Evolutionary conservation across 257 asterid genomes (phyloP).

Genomic region (Jasminum sambac): DNA sequence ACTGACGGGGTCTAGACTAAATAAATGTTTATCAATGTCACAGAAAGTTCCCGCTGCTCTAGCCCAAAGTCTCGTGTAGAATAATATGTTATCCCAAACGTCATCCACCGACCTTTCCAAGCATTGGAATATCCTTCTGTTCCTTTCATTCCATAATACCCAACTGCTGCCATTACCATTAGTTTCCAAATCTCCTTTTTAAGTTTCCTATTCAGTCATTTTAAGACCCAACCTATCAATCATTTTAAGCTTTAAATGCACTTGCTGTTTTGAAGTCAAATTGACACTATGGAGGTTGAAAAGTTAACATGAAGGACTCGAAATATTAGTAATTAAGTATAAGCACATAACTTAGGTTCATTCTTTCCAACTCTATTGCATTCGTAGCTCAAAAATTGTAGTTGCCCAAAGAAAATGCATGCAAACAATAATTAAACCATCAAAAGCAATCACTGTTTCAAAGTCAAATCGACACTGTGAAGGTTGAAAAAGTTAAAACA

Average conservation of each 20-base stretch:
- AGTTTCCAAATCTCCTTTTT: no score
- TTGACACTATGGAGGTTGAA: neutral
- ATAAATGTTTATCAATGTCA: no score
- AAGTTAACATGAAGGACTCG: neutral
- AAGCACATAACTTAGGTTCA: neutral
- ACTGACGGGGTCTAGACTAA: no score
- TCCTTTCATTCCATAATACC: no score
- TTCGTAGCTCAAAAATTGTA: conserved; percentile 8
- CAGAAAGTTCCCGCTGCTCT: no score
- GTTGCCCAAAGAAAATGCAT: conserved; percentile 12
- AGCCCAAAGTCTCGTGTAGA: no score
- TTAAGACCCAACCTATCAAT: no score
- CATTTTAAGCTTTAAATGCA: neutral
- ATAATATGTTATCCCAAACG: no score
- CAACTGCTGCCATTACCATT: no score
- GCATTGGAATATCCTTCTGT: no score
- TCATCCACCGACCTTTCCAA: no score
- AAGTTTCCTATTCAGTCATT: no score
- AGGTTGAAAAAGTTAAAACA: neutral
- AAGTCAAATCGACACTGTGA: neutral
- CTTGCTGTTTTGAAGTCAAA: neutral
- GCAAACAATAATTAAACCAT: neutral
- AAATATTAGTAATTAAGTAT: neutral
- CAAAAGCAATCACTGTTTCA: neutral
- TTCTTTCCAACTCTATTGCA: neutral